Evolutionary conservation across 2,329 filamentous ascomycete species (phyloP), one percentile per base, ranked within the genome.

Genomic region (Cladosporium halotolerans): DNA sequence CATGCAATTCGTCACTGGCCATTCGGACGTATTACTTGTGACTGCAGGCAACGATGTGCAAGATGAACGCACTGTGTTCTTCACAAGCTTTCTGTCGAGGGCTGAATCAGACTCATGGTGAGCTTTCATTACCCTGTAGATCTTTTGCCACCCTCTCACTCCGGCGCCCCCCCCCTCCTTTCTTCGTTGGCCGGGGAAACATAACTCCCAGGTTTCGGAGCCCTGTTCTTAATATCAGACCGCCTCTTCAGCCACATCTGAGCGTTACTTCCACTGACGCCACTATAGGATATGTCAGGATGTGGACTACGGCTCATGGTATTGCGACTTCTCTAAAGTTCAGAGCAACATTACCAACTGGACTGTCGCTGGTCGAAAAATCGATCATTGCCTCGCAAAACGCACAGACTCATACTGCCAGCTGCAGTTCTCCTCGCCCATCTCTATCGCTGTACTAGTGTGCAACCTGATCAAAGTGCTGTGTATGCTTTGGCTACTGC

Each of bases 311-410:
- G 38, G 38, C 2, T 23, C n/a, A 23, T 14, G 33, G 28, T 34
- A 38, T 28, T 55, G 55, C 38, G 28, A 44, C 34, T 34, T 52
- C n/a, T 16, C 39, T 4, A 36, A 41, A 4, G 1, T 53, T 9
- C 43, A 52, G 42, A 45, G 40, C 31, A 28, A 58, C 33, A 42
- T 49, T 11, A 40, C 43, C 5, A 40, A 50, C 31, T 60, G 57
- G 56, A 56, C 16, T 10, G 13, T 59, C 10, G 41, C 51, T 16
- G 54, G 52, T 0, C 46, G 48, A 14, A 54, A 45, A 38, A 56
- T 60, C 18, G 58, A 60, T 34, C 58, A 58, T 31, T 60, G 58
- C 18, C 48, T 60, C 8, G 48, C 49, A 36, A 43, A 48, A 31
- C 34, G 45, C 31, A 42, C 7, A 6, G 45, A 41, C 3, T 14